phyloP scores from a whole-genome alignment of 345 rosid species.

The Conringia planisiliqua region DNA sequence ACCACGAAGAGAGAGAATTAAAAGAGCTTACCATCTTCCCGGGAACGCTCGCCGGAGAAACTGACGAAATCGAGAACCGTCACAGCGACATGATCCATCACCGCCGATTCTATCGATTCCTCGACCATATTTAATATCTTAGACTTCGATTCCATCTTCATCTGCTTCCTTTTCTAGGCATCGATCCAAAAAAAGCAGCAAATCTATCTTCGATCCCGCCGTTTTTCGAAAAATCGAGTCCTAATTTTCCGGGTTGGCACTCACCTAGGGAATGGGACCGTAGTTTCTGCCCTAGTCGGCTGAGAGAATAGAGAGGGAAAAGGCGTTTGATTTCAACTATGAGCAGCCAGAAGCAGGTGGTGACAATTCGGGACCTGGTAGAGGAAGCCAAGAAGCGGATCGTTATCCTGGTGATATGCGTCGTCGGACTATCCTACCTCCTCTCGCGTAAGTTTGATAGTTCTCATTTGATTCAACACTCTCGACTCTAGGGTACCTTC shows the following conservation, averaged over 20 bases:
- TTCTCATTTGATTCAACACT: slow-evolving; percentile 1
- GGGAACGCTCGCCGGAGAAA: slow-evolving; percentile 24
- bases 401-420: slow-evolving; percentile 78
- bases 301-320: background rate
- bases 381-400: slow-evolving; percentile 97
- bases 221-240: slow-evolving; percentile 3
- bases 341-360: slow-evolving; percentile 64
- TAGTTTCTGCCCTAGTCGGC: background rate
- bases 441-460: slow-evolving; percentile 68
- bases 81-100: background rate
- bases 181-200: background rate
- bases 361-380: slow-evolving; percentile 62
- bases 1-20: slow-evolving; percentile 8
- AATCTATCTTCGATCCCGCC: slow-evolving; percentile 14
- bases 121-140: background rate
- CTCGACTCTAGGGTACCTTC: background rate
- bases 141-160: background rate
- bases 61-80: slow-evolving; percentile 5
- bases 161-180: background rate
- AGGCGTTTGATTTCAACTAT: slow-evolving; percentile 27
- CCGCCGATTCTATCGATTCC: slow-evolving; percentile 3
- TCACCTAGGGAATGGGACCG: slow-evolving; percentile 1
- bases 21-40: slow-evolving; percentile 14
- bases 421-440: slow-evolving; percentile 85
- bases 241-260: background rate